Conservation (phyloP, 2,329 filamentous ascomycete species). For the Verticillium nubilum region DNA sequence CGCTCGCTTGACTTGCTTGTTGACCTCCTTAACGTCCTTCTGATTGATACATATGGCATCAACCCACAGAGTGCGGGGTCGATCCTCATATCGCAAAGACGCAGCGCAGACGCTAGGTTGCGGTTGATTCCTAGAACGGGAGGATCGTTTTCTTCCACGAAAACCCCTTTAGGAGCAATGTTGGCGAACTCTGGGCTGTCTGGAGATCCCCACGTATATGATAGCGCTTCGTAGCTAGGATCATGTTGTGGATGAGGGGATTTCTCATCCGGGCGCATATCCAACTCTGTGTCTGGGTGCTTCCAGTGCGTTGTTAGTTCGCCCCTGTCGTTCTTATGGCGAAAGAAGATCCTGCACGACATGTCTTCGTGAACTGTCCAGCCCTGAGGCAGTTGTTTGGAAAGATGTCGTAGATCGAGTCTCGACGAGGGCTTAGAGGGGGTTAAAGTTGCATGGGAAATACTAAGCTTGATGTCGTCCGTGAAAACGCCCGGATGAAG, state of each 20-base stretch:
- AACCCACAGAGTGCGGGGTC: constrained; percentile 10
- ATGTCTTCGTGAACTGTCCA: background rate
- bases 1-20: constrained; percentile 11
- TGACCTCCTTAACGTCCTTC: constrained; percentile 7
- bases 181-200: background rate
- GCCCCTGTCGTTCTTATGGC: constrained; percentile 14
- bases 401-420: background rate
- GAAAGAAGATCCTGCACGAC: background rate
- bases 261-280: background rate
- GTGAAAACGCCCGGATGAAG: background rate
- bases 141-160: background rate
- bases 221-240: background rate
- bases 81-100: background rate
- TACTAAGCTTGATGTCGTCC: background rate
- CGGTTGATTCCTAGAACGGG: background rate
- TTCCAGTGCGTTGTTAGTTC: background rate
- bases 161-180: too few species aligned
- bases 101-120: background rate
- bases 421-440: background rate
- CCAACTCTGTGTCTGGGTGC: background rate
- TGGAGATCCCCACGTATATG: background rate
- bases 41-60: constrained; percentile 17
- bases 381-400: background rate
- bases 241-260: background rate
- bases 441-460: background rate